Evolutionary conservation across 306 rosid species (phyloP).

Genomic region (Ziziphus jujuba): DNA sequence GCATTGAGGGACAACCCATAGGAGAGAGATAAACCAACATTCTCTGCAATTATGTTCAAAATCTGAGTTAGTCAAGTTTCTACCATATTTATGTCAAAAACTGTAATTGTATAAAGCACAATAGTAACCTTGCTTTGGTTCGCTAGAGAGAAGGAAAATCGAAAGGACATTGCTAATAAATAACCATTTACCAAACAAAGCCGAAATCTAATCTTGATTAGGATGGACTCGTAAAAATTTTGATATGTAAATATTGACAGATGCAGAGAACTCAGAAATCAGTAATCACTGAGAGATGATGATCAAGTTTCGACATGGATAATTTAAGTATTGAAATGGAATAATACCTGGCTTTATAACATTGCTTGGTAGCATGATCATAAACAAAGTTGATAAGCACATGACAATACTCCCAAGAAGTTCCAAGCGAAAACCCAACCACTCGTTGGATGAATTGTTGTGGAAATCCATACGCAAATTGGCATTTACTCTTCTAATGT

Average conservation of each 20-base stretch:
- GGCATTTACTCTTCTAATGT: constrained; percentile 64
- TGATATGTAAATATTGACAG: not conserved
- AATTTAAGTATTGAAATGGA: not conserved
- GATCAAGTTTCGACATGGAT: not conserved
- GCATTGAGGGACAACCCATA: constrained; percentile 79
- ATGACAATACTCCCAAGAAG: constrained; percentile 73
- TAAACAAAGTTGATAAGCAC: constrained; percentile 76
- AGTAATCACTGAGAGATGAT: too few species aligned
- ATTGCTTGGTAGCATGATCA: constrained; percentile 84
- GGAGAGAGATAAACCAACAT: constrained; percentile 85
- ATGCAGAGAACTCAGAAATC: not conserved
- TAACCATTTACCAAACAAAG: too few species aligned
- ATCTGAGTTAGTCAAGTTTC: constrained; percentile 4
- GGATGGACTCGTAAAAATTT: too few species aligned
- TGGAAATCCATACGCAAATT: constrained; percentile 93
- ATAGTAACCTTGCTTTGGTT: too few species aligned
- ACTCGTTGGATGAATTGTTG: constrained; percentile 83
- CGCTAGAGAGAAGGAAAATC: not conserved
- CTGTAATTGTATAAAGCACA: not conserved
- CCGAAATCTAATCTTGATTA: too few species aligned
- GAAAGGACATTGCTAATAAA: not conserved
- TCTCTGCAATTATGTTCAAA: constrained; percentile 47
- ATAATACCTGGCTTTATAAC: constrained; percentile 75
- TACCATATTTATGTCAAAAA: not conserved
- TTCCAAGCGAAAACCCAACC: constrained; percentile 95